A percentile compares a stretch with the other conserved stretches of the same genome.
Evolutionary conservation across 176 grass and related monocot species (phyloP).

Genomic region (Eragrostis curvula): DNA sequence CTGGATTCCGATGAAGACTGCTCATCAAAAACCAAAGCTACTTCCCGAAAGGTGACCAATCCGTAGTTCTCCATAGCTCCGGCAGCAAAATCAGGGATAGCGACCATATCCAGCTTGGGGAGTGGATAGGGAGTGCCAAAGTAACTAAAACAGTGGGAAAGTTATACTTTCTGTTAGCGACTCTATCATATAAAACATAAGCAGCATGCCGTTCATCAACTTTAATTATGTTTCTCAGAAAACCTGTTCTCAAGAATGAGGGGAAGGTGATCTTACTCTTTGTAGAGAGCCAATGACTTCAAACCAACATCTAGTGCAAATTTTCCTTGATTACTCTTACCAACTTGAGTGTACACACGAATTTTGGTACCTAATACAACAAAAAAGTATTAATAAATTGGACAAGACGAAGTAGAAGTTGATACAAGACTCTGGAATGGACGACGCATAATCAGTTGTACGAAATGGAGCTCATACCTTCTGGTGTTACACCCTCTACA

Average conservation of each 20-base stretch:
- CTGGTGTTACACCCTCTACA: conserved; percentile 54
- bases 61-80: conserved; percentile 98
- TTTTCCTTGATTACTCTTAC: conserved; percentile 74
- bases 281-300: conserved; percentile 78
- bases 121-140: conserved; percentile 88
- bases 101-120: conserved; percentile 95
- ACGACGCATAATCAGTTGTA: no score
- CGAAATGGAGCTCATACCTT: conserved; percentile 53
- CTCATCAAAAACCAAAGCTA: conserved; percentile 81
- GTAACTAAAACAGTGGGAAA: conserved; percentile 57
- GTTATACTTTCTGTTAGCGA: conserved; percentile 29
- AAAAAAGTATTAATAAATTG: conserved; percentile 28
- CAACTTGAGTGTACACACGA: conserved; percentile 82
- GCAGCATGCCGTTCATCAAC: conserved; percentile 1
- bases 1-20: conserved; percentile 51
- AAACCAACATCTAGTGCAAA: conserved; percentile 87
- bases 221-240: conserved; percentile 19
- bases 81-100: conserved; percentile 85
- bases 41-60: conserved; percentile 78
- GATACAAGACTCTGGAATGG: no score
- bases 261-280: conserved; percentile 57
- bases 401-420: background rate
- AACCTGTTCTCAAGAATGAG: conserved; percentile 11
- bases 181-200: background rate
- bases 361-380: conserved; percentile 64